phyloP scores from a whole-genome alignment of 2,329 filamentous ascomycete species.

The Fusarium sp. region DNA sequence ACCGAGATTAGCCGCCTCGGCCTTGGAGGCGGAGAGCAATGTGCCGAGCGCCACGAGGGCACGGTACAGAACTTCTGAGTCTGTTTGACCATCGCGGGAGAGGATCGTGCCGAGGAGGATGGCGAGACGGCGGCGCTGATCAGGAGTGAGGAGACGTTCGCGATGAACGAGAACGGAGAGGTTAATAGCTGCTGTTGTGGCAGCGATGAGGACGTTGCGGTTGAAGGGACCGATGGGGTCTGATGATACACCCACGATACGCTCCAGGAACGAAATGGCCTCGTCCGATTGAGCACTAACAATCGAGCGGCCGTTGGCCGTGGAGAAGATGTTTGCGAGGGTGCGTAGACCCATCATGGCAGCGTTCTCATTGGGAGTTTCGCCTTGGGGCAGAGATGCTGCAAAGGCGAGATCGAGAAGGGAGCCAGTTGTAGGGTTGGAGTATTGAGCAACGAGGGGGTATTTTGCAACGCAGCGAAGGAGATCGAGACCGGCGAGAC shows the following conservation, averaged over 20 bases:
- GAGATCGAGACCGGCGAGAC: conserved; percentile 87
- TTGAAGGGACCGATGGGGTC: conserved; percentile 70
- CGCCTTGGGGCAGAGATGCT: conserved; percentile 59
- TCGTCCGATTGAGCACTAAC: conserved; percentile 70
- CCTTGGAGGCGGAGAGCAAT: conserved; percentile 66
- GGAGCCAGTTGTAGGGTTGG: conserved; percentile 65
- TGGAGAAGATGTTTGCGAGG: conserved; percentile 86
- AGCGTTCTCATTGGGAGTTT: conserved; percentile 79
- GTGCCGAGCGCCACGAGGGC: conserved; percentile 87
- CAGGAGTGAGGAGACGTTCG: conserved; percentile 56
- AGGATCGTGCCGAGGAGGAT: conserved; percentile 74
- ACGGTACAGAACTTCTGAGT: conserved; percentile 87
- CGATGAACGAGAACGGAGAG: conserved; percentile 77
- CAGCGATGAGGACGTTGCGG: conserved; percentile 84
- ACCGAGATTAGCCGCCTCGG: conserved; percentile 59
- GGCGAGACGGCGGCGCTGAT: conserved; percentile 61
- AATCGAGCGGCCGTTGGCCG: conserved; percentile 76
- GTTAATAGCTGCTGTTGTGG: conserved; percentile 87
- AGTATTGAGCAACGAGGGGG: conserved; percentile 73
- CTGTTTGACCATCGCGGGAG: conserved; percentile 67
- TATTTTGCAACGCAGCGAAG: conserved; percentile 84
- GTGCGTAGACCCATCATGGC: conserved; percentile 88
- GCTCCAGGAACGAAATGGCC: conserved; percentile 73
- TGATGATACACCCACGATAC: conserved; percentile 66
- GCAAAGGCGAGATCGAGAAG: conserved; percentile 69